These are phyloP conservation scores for Chrysosporium queenslandicum DNA, from an alignment of 2,329 filamentous ascomycete genomes.

Conservation along the genomic window DNA sequence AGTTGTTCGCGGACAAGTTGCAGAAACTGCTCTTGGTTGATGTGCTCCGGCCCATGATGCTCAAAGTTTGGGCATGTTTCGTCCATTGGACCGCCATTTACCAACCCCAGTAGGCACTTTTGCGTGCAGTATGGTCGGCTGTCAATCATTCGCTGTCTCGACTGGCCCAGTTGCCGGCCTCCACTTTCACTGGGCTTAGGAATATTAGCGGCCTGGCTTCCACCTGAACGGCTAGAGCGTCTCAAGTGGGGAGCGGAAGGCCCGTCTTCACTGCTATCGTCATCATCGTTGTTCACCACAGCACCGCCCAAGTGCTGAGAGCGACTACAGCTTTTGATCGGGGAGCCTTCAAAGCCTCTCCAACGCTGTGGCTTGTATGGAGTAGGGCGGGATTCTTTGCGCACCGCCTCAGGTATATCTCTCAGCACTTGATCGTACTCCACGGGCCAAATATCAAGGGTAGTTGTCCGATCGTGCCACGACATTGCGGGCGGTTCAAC, in stretches of 20 bases:
- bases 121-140: conserved; percentile 32
- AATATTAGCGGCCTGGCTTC: too few relatives aligned
- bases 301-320: neutral
- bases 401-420: conserved; percentile 6
- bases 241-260: neutral
- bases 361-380: too few relatives aligned
- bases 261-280: neutral
- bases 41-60: conserved; percentile 23
- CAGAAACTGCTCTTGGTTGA: conserved; percentile 12
- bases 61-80: conserved; percentile 31
- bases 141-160: neutral
- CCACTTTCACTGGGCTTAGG: neutral
- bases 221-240: conserved; percentile 13
- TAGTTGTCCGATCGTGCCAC: too few relatives aligned
- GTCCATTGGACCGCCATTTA: conserved; percentile 26
- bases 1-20: conserved; percentile 11
- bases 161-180: neutral
- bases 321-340: neutral
- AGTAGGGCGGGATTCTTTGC: neutral
- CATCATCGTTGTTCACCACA: too few relatives aligned
- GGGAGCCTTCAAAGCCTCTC: neutral
- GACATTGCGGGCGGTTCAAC: neutral
- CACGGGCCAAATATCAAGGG: conserved; percentile 28
- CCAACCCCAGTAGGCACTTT: conserved; percentile 33
- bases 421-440: conserved; percentile 19